phyloP scores from a whole-genome alignment of 2,329 filamentous ascomycete genomes.

The Cladosporium austrohemisphaericum region DNA sequence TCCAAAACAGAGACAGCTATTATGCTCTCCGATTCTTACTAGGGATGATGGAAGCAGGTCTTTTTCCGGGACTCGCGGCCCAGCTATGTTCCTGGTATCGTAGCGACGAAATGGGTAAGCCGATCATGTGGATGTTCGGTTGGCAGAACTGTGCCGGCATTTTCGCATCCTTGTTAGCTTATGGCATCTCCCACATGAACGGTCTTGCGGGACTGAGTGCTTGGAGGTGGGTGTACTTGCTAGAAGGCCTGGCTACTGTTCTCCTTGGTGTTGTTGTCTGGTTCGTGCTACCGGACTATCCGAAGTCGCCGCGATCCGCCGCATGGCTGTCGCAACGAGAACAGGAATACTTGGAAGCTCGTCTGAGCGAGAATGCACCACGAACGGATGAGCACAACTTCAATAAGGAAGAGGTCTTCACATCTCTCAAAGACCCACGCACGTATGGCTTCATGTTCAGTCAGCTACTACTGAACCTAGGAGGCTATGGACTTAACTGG shows the following conservation, averaged over 20 bases:
- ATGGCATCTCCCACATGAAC: slow-evolving; percentile 33
- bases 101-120: slow-evolving; percentile 34
- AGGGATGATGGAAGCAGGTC: slow-evolving; percentile 15
- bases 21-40: slow-evolving; percentile 21
- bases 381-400: slow-evolving; percentile 33
- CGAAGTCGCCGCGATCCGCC: background rate
- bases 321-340: slow-evolving; percentile 44
- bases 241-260: slow-evolving; percentile 48
- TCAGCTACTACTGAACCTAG: slow-evolving; percentile 6
- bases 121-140: slow-evolving; percentile 34
- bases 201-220: slow-evolving; percentile 2
- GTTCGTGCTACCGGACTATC: slow-evolving; percentile 50
- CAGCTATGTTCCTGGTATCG: slow-evolving; percentile 43
- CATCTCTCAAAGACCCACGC: slow-evolving; percentile 33
- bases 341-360: slow-evolving; percentile 48
- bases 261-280: slow-evolving; percentile 47
- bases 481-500: slow-evolving; percentile 1
- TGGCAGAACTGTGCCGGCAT: slow-evolving; percentile 43
- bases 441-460: slow-evolving; percentile 34
- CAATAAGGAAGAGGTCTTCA: slow-evolving; percentile 19
- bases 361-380: slow-evolving; percentile 43
- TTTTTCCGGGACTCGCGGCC: slow-evolving; percentile 14
- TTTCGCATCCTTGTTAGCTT: slow-evolving; percentile 44
- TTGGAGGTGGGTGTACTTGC: slow-evolving; percentile 7
- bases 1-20: slow-evolving; percentile 25